Evolutionary conservation across 257 asterid species (phyloP), one percentile per base, ranked within the genome.

Genomic region (Primulina huaijiensis): DNA sequence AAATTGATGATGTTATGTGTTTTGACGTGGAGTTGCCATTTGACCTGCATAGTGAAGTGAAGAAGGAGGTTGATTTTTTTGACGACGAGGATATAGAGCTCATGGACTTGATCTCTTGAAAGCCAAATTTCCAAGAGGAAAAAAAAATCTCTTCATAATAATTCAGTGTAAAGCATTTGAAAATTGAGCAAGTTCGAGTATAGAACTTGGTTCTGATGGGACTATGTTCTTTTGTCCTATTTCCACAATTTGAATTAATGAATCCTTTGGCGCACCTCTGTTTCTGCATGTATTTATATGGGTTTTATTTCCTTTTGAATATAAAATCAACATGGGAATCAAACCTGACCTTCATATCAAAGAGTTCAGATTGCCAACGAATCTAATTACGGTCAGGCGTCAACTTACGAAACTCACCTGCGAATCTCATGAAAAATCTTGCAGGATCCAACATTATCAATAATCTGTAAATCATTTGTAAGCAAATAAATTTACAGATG

Each of bases 41-140:
- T 72, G 86, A 76, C 16, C 67, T 75, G 73, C 77, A 50, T 34
- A 65, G 69, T 67, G 81, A 65, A 77, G 78, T 65, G 71, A 76
- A 74, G 78, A 60, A 75, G 60, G 82, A 78, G 72, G 58, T 69
- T 34, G 79, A 70, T 63, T 71, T 66, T 5, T 38, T 68, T 43
- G 10, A 46, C 23, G 71, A 69, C 76, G 25, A 46, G 64, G 38
- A 17, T 25, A 50, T 23, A 31, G 64, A 33, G 27, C 25, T 74
- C 57, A 75, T 75, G 71, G 72, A 63, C 23, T 27, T 60, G 59
- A 69, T 69, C 40, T 58, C 65, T 37, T 37, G 60, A 34, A n/a
- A 50, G 21, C 21, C 21, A 17, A 50, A 17, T 16, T 14, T 12
- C 55, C n/a, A 5, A 50, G 57, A 35, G 19, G 4, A 4, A 14